phyloP scores from a whole-genome alignment of 495 filamentous ascomycete species.

The Xylaria acuta region DNA sequence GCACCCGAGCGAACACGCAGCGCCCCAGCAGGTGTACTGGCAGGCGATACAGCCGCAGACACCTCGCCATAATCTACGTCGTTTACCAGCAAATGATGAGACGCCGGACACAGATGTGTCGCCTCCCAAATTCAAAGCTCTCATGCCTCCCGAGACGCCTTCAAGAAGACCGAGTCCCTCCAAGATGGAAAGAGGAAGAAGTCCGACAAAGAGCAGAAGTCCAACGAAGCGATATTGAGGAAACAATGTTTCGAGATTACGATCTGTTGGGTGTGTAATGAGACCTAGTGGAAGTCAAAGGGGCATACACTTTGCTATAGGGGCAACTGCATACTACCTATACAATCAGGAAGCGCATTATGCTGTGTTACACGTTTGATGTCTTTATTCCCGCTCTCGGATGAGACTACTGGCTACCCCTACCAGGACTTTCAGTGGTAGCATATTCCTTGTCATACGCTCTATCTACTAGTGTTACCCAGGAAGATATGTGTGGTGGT shows the following conservation, averaged over 20 bases:
- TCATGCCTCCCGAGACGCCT: conserved; percentile 50
- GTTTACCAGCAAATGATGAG: conserved; percentile 38
- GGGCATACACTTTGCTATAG: background rate
- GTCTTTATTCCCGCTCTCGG: background rate
- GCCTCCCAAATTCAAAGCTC: conserved; percentile 39
- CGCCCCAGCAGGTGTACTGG: conserved; percentile 49
- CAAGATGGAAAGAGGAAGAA: conserved; percentile 51
- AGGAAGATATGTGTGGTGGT: background rate
- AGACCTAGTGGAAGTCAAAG: conserved; percentile 5
- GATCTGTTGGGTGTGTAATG: background rate
- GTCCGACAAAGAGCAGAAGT: conserved; percentile 49
- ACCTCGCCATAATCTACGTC: conserved; percentile 44
- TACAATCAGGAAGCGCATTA: conserved; percentile 4
- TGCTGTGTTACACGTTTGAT: background rate
- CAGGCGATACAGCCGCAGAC: conserved; percentile 51
- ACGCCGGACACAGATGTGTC: conserved; percentile 53
- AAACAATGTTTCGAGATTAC: background rate
- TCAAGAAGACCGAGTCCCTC: conserved; percentile 49
- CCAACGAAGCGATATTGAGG: conserved; percentile 44
- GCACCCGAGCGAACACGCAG: conserved; percentile 31
- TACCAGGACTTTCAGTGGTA: background rate
- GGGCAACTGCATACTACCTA: background rate
- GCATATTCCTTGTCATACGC: background rate
- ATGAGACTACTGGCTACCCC: background rate
- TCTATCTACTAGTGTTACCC: background rate